Percentiles rank a stretch among this genome's conserved stretches.
Evolutionary conservation across 1,284 basidiomycete genomes (phyloP).

Genomic region (Earliella scabrosa): DNA sequence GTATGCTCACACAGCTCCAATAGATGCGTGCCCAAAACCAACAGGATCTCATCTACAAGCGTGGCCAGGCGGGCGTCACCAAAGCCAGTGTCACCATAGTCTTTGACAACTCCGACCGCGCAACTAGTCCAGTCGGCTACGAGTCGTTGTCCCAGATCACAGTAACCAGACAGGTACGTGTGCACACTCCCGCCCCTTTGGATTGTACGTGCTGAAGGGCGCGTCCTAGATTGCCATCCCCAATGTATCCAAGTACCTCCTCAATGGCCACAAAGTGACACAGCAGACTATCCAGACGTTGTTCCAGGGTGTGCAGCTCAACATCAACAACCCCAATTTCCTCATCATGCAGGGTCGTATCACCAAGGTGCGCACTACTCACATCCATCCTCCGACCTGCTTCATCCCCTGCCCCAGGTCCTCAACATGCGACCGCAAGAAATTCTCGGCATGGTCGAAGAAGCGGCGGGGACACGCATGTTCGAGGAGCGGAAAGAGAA

Average conservation of each 20-base stretch:
- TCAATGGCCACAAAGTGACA: slow-evolving; percentile 95
- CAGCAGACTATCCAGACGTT: slow-evolving; percentile 90
- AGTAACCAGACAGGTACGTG: slow-evolving; percentile 89
- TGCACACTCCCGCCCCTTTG: not conserved
- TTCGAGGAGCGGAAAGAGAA: slow-evolving; percentile 99
- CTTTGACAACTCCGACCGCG: slow-evolving; percentile 96
- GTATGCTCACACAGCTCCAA: too few relatives aligned
- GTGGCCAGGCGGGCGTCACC: slow-evolving; percentile 95
- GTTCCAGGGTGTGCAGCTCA: slow-evolving; percentile 97
- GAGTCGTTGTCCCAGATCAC: slow-evolving; percentile 90
- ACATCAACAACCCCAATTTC: slow-evolving; percentile 99
- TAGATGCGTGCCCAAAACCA: slow-evolving; percentile 97
- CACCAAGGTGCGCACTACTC: slow-evolving; percentile 69
- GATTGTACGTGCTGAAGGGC: too few relatives aligned
- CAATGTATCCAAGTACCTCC: slow-evolving; percentile 94
- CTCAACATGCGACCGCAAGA: slow-evolving; percentile 99
- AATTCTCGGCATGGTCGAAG: slow-evolving; percentile 98
- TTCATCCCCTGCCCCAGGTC: slow-evolving; percentile 52
- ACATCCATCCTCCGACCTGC: not conserved
- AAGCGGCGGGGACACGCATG: slow-evolving; percentile 98
- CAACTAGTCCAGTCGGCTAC: slow-evolving; percentile 86
- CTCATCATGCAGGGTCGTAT: slow-evolving; percentile 99
- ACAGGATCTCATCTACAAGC: slow-evolving; percentile 97
- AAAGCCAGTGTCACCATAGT: slow-evolving; percentile 99
- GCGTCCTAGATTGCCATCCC: slow-evolving; percentile 84